A percentile compares a stretch with the other conserved stretches of the same genome.
These are phyloP conservation scores for Oryza glumipatula DNA, from an alignment of 176 grass and related monocot genomes.

Conservation along the genomic window DNA sequence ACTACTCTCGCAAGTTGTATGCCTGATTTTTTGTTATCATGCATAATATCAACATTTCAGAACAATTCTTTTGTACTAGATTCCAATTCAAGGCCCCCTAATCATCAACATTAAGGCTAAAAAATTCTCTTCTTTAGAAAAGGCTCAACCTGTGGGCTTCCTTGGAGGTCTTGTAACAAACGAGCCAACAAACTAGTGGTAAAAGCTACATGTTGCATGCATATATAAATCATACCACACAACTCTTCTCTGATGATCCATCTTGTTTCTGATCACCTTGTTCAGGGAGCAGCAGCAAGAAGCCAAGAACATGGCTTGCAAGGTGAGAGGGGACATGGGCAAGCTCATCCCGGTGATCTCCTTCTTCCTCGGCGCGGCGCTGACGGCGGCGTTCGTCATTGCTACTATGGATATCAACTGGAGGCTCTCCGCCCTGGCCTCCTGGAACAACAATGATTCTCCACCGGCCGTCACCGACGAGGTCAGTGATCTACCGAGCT, in stretches of 20 bases:
- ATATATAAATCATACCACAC: conserved; percentile 39
- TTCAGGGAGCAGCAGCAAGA: conserved; percentile 20
- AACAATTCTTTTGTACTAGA: neutral
- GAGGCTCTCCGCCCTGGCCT: conserved; percentile 33
- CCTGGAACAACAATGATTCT: conserved; percentile 35
- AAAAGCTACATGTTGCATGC: neutral
- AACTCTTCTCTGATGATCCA: conserved; percentile 17
- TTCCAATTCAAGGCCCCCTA: neutral
- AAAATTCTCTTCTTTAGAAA: neutral
- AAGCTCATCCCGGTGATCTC: conserved; percentile 44
- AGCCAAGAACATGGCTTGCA: conserved; percentile 33
- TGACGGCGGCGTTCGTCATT: conserved; percentile 35
- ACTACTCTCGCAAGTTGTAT: conserved; percentile 36
- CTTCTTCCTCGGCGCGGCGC: conserved; percentile 47
- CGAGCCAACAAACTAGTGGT: neutral
- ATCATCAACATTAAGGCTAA: conserved; percentile 7
- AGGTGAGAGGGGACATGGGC: conserved; percentile 34
- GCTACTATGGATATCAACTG: conserved; percentile 36
- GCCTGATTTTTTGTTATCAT: neutral
- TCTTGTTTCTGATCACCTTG: neutral
- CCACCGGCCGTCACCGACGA: conserved; percentile 5
- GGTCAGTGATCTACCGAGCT: conserved; percentile 35
- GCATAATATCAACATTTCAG: neutral
- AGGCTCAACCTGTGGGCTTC: neutral
- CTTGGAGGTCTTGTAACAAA: neutral